Percentiles rank a stretch among this genome's conserved stretches.
Conservation (phyloP, 192 early-diverging fungal genomes). For the Lunasporangiospora selenospora region DNA sequence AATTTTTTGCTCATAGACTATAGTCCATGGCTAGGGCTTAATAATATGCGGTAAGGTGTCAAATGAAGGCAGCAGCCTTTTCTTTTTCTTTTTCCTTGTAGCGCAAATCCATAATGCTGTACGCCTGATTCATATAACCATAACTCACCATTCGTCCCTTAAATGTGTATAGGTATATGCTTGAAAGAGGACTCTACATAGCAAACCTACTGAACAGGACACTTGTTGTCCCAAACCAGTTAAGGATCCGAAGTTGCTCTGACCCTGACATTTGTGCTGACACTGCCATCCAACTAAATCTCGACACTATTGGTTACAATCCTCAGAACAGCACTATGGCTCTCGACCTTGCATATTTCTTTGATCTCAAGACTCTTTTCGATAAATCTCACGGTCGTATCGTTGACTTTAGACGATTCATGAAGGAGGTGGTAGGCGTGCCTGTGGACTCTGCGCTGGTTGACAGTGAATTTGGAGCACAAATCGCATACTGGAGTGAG, state of each 20-base stretch:
- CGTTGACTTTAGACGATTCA: conserved; percentile 15
- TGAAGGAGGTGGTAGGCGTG: conserved; percentile 10
- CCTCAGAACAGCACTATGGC: conserved; percentile 19
- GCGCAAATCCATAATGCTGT: no score
- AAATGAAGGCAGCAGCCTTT: no score
- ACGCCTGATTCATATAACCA: no score
- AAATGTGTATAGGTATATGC: conserved; percentile 14
- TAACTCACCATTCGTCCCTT: no score
- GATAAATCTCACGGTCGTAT: conserved; percentile 5
- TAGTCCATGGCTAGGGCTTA: conserved; percentile 34
- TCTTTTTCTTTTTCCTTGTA: no score
- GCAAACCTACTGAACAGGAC: conserved; percentile 19
- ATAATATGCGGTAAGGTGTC: conserved; percentile 40
- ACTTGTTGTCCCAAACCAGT: conserved; percentile 12
- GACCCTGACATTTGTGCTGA: background rate
- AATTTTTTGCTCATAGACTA: conserved; percentile 28
- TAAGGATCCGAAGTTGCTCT: conserved; percentile 24
- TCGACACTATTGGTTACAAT: conserved; percentile 9
- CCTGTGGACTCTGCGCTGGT: background rate
- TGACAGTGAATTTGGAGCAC: conserved; percentile 18
- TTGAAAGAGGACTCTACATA: conserved; percentile 19
- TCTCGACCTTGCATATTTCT: conserved; percentile 20
- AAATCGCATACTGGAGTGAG: conserved; percentile 11
- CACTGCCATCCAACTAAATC: conserved; percentile 10
- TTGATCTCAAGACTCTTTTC: conserved; percentile 6